Evolutionary conservation across 1,139 yeast species (phyloP).

Genomic region (Taphrina betulina): DNA sequence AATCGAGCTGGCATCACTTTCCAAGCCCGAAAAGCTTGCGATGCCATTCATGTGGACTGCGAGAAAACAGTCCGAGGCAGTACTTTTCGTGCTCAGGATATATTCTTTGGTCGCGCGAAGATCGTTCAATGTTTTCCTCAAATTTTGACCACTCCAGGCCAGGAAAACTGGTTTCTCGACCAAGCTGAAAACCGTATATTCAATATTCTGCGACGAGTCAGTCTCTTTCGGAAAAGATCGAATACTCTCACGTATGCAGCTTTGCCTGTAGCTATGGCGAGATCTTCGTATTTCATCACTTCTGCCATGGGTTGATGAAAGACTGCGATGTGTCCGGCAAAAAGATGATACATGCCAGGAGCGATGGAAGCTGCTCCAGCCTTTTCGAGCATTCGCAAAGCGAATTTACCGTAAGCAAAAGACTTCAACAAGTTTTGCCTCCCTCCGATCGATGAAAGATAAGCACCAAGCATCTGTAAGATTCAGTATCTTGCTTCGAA

Average conservation of each 20-base stretch:
- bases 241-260: background rate
- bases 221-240: too few relatives aligned
- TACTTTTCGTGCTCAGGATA: conserved; percentile 5
- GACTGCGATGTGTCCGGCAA: conserved; percentile 20
- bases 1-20: background rate
- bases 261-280: conserved; percentile 6
- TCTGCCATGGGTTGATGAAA: conserved; percentile 11
- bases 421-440: background rate
- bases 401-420: conserved; percentile 5
- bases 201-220: too few relatives aligned
- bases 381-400: conserved; percentile 1
- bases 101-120: background rate
- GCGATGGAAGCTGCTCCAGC: conserved; percentile 3
- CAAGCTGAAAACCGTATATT: conserved; percentile 11
- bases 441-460: conserved; percentile 1
- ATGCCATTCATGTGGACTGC: conserved; percentile 8
- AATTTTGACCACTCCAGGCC: conserved; percentile 5
- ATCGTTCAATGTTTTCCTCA: conserved; percentile 2
- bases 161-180: conserved; percentile 15
- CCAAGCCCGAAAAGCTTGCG: background rate
- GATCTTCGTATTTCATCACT: conserved; percentile 8
- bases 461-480: conserved; percentile 9
- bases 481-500: background rate
- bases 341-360: conserved; percentile 17
- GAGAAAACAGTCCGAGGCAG: background rate